Conservation (phyloP, 805 yeast genomes). For the Yamadazyma kitorensis region DNA sequence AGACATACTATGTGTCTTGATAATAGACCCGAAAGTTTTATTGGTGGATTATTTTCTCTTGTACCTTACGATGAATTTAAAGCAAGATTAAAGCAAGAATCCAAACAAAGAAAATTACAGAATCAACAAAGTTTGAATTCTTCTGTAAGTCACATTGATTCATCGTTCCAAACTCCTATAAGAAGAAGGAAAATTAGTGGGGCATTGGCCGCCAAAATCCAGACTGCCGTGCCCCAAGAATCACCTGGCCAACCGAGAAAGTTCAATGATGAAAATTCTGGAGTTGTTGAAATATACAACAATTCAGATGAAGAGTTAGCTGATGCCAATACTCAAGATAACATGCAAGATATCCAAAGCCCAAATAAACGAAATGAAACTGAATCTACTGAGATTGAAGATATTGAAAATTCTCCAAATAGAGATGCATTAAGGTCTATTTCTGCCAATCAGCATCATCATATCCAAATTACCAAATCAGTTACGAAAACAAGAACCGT, state of each 20-base stretch:
- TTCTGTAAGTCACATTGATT: conserved; percentile 31
- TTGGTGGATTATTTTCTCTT: conserved; percentile 66
- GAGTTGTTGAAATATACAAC: conserved; percentile 35
- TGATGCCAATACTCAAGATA: conserved; percentile 8
- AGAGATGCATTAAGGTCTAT: conserved; percentile 42
- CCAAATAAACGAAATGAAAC: conserved; percentile 8
- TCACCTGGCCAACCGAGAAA: conserved; percentile 98
- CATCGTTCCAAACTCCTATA: conserved; percentile 69
- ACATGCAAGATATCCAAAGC: conserved; percentile 15
- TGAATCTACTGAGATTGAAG: conserved; percentile 5
- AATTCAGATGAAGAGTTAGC: conserved; percentile 39
- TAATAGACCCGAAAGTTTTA: conserved; percentile 57
- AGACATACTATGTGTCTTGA: conserved; percentile 84
- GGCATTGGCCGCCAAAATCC: conserved; percentile 63
- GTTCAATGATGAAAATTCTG: conserved; percentile 31
- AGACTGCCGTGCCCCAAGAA: conserved; percentile 80
- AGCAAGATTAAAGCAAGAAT: conserved; percentile 45
- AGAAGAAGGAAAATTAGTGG: conserved; percentile 66
- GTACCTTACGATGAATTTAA: conserved; percentile 62
- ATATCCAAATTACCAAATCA: conserved; percentile 22
- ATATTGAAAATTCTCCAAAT: conserved; percentile 16
- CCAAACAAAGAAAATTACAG: conserved; percentile 35
- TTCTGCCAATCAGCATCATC: conserved; percentile 27
- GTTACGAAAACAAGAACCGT: conserved; percentile 13
- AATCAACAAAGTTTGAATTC: conserved; percentile 31